Base-by-base conservation (phyloP, 129 eudicot genomes). In the Helianthus tuberosus region DNA sequence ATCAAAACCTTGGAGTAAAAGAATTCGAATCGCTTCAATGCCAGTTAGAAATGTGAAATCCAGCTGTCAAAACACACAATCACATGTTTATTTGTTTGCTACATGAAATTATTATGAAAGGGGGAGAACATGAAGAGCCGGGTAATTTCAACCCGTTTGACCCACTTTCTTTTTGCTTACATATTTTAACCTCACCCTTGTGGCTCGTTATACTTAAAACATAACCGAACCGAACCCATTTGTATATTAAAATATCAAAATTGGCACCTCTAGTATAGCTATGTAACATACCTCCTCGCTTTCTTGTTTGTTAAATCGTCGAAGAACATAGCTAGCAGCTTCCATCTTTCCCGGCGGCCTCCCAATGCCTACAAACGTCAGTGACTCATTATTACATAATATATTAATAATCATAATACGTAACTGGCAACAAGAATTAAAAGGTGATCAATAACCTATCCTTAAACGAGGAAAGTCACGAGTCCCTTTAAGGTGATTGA, bases 261-360 rank as follows among this genome's bases (percentile, higher is more conserved):
- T 29, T 23, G 7, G 50, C 32, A 61, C 49, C 63, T 48, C 39
- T 10, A 68, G 1, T 41, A 50, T 35, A 20, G 11, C 57, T 64
- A 66, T 29, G 57, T 55, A 55, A 48, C 63, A 46, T 86, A 91
- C 99, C 99, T 88, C 97, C 81, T 88, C 80, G 6, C 88, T 86
- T 85, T 94, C 99, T 73, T 88, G 80, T 78, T 79, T 86, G 82
- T 36, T 94, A 68, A 94, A 94, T 51, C 89, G 75, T 7, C 92
- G 84, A 64, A 94, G 91, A 83, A 94, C 97, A 77, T 68, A 94
- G 72, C 59, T 89, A 20, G 82, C 86, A 32, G 99, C 83, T 77
- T 88, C 91, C 97, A 94, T 91, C 79, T 82, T 91, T 64, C 99
- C 99, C 44, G 97, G 93, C 70, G 99, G 99, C 80, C 99, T 83